These are phyloP conservation scores for Colletotrichum acutatum DNA, from an alignment of 2,329 filamentous ascomycete species.

Conservation along the genomic window DNA sequence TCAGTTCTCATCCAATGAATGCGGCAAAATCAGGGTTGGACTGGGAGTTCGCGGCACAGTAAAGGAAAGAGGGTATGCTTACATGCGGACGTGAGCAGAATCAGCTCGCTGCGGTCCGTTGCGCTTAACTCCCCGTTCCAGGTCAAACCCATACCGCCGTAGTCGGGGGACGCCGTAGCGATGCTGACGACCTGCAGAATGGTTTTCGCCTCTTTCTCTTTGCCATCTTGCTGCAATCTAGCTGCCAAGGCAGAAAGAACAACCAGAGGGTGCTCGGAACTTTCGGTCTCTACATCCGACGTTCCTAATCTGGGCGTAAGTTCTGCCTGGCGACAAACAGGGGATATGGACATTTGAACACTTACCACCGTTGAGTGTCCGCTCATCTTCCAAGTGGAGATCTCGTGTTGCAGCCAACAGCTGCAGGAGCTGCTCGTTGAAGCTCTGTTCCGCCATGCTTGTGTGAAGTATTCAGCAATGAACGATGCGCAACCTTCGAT, in stretches of 20 bases:
- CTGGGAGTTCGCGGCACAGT: not conserved
- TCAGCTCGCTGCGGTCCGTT: slow-evolving; percentile 3
- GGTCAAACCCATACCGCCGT: slow-evolving; percentile 21
- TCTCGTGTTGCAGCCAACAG: not conserved
- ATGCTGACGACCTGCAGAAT: slow-evolving; percentile 9
- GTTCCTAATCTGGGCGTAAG: not conserved
- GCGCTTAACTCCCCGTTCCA: not conserved
- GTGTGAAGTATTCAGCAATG: not conserved
- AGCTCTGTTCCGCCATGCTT: not conserved
- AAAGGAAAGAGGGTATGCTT: not conserved
- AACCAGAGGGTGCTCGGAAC: not conserved
- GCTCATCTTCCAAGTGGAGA: not conserved
- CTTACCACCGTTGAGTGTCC: not conserved
- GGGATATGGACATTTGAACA: not conserved
- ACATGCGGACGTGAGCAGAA: slow-evolving; percentile 15
- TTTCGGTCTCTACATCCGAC: not conserved
- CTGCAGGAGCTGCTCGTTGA: not conserved
- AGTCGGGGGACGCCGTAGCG: slow-evolving; percentile 7
- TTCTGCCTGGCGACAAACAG: not conserved
- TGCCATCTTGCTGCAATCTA: not conserved
- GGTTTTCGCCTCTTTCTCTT: not conserved
- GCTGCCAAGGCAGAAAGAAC: not conserved
- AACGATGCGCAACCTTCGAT: not conserved
- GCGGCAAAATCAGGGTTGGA: not conserved
- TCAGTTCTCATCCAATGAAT: not conserved